Conservation (phyloP, 352 stramenopile species). For the Phytophthora agathidicida region DNA sequence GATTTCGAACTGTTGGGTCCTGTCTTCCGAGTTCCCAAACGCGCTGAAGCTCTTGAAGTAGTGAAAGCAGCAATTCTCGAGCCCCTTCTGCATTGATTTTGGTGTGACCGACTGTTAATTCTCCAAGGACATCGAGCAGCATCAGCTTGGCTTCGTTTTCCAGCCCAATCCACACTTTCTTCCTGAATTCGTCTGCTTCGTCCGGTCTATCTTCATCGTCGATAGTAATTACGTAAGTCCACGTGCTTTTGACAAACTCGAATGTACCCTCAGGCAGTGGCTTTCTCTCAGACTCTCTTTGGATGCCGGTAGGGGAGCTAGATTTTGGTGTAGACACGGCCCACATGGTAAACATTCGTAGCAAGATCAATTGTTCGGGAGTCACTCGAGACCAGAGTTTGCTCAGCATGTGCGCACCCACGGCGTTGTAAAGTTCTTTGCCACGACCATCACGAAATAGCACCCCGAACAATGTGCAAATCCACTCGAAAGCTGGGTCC, state of each 20-base stretch:
- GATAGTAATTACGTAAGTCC: conserved; percentile 47
- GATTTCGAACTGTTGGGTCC: conserved; percentile 19
- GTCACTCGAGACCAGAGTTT: conserved; percentile 82
- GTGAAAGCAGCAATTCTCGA: conserved; percentile 39
- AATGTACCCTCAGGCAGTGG: conserved; percentile 34
- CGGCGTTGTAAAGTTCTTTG: conserved; percentile 72
- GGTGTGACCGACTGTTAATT: conserved; percentile 44
- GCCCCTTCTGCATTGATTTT: conserved; percentile 6
- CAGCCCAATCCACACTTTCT: conserved; percentile 75
- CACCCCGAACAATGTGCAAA: conserved; percentile 66
- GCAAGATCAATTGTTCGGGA: conserved; percentile 78
- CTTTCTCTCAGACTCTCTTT: conserved; percentile 8
- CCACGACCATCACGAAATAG: conserved; percentile 55
- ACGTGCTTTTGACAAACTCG: conserved; percentile 67
- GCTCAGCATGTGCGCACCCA: conserved; percentile 78
- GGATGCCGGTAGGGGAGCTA: not conserved
- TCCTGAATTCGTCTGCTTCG: conserved; percentile 61
- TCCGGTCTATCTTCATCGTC: conserved; percentile 63
- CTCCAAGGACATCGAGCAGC: conserved; percentile 71
- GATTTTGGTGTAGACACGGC: conserved; percentile 24
- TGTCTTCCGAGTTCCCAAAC: conserved; percentile 56
- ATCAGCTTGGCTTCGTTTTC: conserved; percentile 82
- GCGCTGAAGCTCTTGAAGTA: conserved; percentile 65
- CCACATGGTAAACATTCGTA: conserved; percentile 82
- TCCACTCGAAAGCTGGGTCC: conserved; percentile 83